Evolutionary conservation across 805 yeast genomes (phyloP).

Genomic region (Scheffersomyces spartinae): DNA sequence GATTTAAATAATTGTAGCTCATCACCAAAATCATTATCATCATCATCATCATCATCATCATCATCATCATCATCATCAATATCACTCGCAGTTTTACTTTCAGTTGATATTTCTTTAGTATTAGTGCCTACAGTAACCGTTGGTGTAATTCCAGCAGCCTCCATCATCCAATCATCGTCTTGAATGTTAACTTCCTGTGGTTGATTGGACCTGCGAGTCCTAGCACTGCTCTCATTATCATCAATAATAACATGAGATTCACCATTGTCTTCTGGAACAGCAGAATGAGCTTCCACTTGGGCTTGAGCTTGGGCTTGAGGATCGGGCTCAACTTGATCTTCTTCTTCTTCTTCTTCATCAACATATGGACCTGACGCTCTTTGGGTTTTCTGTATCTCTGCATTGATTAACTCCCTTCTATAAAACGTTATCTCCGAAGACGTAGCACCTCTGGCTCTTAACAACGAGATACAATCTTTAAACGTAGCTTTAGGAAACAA

Average conservation of each 20-base stretch:
- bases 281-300: conserved; percentile 5
- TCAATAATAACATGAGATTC: neutral
- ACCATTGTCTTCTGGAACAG: conserved; percentile 1
- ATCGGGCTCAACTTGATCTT: neutral
- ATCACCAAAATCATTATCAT: neutral
- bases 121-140: too few relatives aligned
- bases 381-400: conserved; percentile 14
- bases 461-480: conserved; percentile 19
- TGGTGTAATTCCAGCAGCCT: too few relatives aligned
- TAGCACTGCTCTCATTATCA: too few relatives aligned
- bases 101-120: too few relatives aligned
- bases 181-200: too few relatives aligned
- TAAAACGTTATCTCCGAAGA: conserved; percentile 18
- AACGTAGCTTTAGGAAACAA: conserved; percentile 27
- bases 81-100: too few relatives aligned
- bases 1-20: neutral
- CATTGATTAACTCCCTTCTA: conserved; percentile 17
- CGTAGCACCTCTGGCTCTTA: conserved; percentile 16
- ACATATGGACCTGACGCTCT: conserved; percentile 13
- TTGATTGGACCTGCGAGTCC: too few relatives aligned
- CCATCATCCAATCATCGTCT: too few relatives aligned
- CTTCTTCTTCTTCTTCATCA: conserved; percentile 2
- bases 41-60: conserved; percentile 1
- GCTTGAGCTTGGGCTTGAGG: neutral
- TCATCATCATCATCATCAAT: conserved; percentile 1